Percentiles rank a stretch among this genome's conserved stretches.
Conservation (phyloP, 805 yeast species). For the Metschnikowia noctiluminum region DNA sequence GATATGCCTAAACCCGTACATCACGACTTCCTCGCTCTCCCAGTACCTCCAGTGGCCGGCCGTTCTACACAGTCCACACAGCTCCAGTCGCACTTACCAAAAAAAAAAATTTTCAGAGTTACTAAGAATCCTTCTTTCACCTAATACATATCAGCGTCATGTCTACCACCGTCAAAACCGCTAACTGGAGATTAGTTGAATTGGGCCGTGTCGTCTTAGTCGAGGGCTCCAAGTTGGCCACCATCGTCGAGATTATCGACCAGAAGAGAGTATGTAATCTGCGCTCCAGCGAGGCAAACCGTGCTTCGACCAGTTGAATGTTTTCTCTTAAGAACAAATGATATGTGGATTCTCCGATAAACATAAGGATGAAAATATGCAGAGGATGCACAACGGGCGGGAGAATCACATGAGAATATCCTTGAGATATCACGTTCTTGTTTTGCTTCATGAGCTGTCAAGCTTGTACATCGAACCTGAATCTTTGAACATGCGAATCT, state of each 20-base stretch:
- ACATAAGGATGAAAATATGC: too few species aligned
- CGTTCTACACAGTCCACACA: constrained; percentile 13
- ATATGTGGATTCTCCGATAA: too few species aligned
- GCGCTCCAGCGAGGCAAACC: background rate
- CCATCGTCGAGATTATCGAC: constrained; percentile 98
- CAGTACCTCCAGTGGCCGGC: background rate
- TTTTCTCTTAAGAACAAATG: too few species aligned
- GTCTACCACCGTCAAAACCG: constrained; percentile 76
- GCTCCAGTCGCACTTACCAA: constrained; percentile 14
- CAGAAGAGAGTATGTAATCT: constrained; percentile 86
- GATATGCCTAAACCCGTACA: constrained; percentile 8
- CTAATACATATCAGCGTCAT: constrained; percentile 12
- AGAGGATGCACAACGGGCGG: too few species aligned
- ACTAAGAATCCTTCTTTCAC: constrained; percentile 10
- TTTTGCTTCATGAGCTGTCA: too few species aligned
- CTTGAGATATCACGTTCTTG: too few species aligned
- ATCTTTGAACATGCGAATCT: too few species aligned
- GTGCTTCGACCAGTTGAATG: background rate
- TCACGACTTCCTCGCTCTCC: background rate
- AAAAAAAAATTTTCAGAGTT: constrained; percentile 17
- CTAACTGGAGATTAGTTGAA: constrained; percentile 99
- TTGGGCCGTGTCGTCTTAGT: constrained; percentile 97
- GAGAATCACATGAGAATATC: too few species aligned
- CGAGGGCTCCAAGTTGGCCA: constrained; percentile 75
- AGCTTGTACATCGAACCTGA: too few species aligned